Evolutionary conservation across 169 alveolate species (phyloP).

Genomic region (Eimeria necatrix): DNA sequence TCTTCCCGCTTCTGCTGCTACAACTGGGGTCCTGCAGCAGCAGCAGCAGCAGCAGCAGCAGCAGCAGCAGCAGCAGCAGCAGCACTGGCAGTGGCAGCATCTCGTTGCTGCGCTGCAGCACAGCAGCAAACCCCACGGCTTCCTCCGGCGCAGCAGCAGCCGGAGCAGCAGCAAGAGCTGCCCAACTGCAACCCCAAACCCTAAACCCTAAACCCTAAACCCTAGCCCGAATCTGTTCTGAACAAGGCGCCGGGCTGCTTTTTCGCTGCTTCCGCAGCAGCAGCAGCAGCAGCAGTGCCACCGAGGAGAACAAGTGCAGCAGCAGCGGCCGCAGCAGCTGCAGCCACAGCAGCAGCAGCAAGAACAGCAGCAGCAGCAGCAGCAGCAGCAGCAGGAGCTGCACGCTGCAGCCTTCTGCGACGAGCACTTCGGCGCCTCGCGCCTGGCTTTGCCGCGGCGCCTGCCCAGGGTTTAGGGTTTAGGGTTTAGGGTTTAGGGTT

Average conservation of each 20-base stretch:
- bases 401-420: not conserved
- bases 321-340: slow-evolving; percentile 40
- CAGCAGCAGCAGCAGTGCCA: not conserved
- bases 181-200: not conserved
- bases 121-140: not conserved
- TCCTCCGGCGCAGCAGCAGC: not conserved
- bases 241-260: not conserved
- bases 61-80: too few species aligned
- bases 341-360: slow-evolving; percentile 33
- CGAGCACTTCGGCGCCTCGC: not conserved
- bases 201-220: slow-evolving; percentile 49
- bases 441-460: too few species aligned
- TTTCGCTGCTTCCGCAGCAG: slow-evolving; percentile 15
- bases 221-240: not conserved
- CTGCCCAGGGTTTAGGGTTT: not conserved
- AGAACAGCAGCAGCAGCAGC: not conserved
- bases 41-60: too few species aligned
- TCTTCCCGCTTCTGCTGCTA: slow-evolving; percentile 1
- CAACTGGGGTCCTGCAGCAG: slow-evolving; percentile 16
- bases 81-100: not conserved
- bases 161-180: slow-evolving; percentile 28
- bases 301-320: not conserved
- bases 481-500: slow-evolving; percentile 3
- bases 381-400: slow-evolving; percentile 7
- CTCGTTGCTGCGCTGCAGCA: not conserved